Conservation (phyloP, 352 stramenopile genomes). For the Globisporangium orthogonon region DNA sequence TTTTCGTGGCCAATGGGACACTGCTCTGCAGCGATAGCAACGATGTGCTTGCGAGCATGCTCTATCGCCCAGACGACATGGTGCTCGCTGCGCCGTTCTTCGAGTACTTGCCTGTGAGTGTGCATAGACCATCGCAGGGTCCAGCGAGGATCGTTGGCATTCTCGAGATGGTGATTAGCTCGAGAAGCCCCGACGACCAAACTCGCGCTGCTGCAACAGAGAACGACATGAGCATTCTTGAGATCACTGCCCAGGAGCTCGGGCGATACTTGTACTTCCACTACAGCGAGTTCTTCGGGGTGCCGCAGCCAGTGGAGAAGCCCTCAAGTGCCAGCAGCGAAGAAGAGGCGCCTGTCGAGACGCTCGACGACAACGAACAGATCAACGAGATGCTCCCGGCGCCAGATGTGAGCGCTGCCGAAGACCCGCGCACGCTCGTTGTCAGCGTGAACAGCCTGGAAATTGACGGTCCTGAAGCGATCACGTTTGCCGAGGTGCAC, state of each 20-base stretch:
- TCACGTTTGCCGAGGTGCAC: slow-evolving; percentile 15
- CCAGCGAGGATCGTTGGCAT: slow-evolving; percentile 42
- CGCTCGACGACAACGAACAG: slow-evolving; percentile 1
- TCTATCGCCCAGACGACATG: slow-evolving; percentile 35
- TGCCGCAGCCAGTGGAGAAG: slow-evolving; percentile 12
- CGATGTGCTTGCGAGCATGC: slow-evolving; percentile 18
- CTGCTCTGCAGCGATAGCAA: slow-evolving; percentile 15
- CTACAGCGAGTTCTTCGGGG: slow-evolving; percentile 59
- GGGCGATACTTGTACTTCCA: slow-evolving; percentile 72
- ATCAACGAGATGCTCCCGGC: slow-evolving; percentile 14
- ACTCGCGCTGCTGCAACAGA: slow-evolving; percentile 16
- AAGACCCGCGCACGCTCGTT: slow-evolving; percentile 14
- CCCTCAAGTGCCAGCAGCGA: not conserved
- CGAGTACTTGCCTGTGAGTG: slow-evolving; percentile 29
- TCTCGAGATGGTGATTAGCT: slow-evolving; percentile 52
- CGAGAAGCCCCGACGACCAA: slow-evolving; percentile 9
- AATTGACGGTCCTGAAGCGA: slow-evolving; percentile 2
- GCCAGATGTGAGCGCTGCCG: slow-evolving; percentile 9
- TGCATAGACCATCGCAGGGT: slow-evolving; percentile 15
- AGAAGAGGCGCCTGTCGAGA: not conserved
- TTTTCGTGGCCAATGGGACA: slow-evolving; percentile 7
- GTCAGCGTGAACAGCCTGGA: slow-evolving; percentile 12
- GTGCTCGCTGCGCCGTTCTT: slow-evolving; percentile 40
- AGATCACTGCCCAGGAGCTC: slow-evolving; percentile 55
- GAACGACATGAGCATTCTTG: slow-evolving; percentile 66